Evolutionary conservation across 1,139 yeast species (phyloP), one percentile per base, ranked within the genome.

Genomic region (Yamadazyma triangularis): DNA sequence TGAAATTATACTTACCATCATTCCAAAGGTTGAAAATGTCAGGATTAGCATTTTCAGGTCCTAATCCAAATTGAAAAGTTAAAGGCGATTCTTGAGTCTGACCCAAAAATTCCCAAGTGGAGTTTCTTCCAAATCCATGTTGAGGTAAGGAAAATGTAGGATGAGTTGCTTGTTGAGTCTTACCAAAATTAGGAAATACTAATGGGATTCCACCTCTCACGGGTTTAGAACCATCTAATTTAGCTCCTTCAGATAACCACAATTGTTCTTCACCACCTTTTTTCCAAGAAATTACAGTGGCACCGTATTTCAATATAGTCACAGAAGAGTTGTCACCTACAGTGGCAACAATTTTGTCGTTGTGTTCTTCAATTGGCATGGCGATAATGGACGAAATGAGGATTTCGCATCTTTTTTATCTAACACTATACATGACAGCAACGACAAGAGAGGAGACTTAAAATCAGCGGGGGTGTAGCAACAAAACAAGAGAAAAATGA

Each of bases 181-280:
- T 87, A 37, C 98, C 97, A 57, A 91, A 91, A 6, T 88, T 80
- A 2, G 97, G 98, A 70, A 91, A 91, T 2, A 89, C 97, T 19
- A 91, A 67, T 9, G 98, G 98, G 33, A 91, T 85, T 30, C 98
- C 98, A 39, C 98, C 98, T 52, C 98, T 75, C 15, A 91, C 96
- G 1, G 97, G 93, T 53, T 83, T 85, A 29, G 89, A 61, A 4
- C 96, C 96, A 49, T 91, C 97, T 40, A 89, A 63, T 47, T 79
- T 76, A 31, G 97, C 96, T 26, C 77, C 91, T 10, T 65, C 59
- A 8, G 84, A 75, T 25, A 82, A 53, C 73, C 73, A 66, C 38
- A 69, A 58, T 57, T 83, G 89, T 55, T 91, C 96, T 30, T 63
- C 57, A 18, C 83, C 87, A 21, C 73, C 60, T 27, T 48, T 39